Evolutionary conservation across 495 filamentous ascomycete species (phyloP), one percentile per base, ranked within the genome.

Genomic region (Rostrohypoxylon terebratum): DNA sequence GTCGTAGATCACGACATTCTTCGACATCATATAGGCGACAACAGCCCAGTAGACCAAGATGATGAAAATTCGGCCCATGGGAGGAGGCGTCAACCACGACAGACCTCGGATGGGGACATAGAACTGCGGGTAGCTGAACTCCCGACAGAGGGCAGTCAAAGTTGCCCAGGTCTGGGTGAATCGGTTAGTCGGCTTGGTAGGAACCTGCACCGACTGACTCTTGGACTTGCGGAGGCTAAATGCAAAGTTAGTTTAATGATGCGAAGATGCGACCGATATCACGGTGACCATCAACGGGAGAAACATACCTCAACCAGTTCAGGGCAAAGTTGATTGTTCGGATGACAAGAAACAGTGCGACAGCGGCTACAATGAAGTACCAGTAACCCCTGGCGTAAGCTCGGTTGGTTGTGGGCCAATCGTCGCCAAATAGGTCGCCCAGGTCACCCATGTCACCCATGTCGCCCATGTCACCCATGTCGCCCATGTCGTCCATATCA

Each of bases 121-220:
- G 34, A 85, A 79, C 58, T 90, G 87, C 8, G 87, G 90, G 74
- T 92, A 88, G 75, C 85, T 86, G 36, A 87, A 81, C 78, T 96
- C 93, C 66, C 93, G 87, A 18, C 79, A 72, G 28, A 91, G 81
- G 1, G 93, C 93, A 36, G 90, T 91, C 25, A 86, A 65, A 1
- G 92, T 94, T 9, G 92, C 92, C 81, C 87, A 90, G 48, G 75
- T 47, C 33, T 84, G 80, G 57, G 87, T 80, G 58, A 90, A 82
- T 1, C 73, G 18, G 48, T 86, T 87, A 71, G 86, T 88, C 13
- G 93, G 92, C 74, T 88, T 89, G 16, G 92, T 89, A 8, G 92
- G 90, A 23, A 81, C 87, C 42, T 79, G 76, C 16, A 78, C 69
- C 8, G 85, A 83, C n/a, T 75, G 75, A 1, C 72, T 72, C 16